Conservation (phyloP, 1,284 basidiomycete genomes). For the Sparassis latifolia region DNA sequence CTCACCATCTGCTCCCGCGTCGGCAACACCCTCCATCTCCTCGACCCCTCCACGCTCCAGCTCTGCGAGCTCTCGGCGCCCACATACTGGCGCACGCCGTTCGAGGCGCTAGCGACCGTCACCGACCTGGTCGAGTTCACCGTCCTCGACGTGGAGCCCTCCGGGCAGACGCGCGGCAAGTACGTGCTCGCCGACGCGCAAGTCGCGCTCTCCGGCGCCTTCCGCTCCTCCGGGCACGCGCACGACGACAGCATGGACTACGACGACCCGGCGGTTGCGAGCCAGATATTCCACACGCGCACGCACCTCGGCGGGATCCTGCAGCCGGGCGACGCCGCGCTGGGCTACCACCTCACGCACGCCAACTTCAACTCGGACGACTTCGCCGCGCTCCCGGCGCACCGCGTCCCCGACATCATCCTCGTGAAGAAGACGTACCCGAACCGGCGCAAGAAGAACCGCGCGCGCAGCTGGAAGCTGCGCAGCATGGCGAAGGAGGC, state of each 20-base stretch:
- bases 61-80: conserved; percentile 74
- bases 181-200: conserved; percentile 91
- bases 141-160: conserved; percentile 89
- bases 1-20: conserved; percentile 87
- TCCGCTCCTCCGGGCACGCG: conserved; percentile 41
- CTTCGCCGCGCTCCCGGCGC: conserved; percentile 71
- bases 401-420: conserved; percentile 85
- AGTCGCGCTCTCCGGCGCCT: conserved; percentile 82
- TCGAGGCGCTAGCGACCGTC: conserved; percentile 77
- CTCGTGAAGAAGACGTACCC: conserved; percentile 97
- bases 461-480: conserved; percentile 83
- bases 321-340: conserved; percentile 90
- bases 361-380: conserved; percentile 92
- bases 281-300: conserved; percentile 90
- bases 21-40: conserved; percentile 85
- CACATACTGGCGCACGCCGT: conserved; percentile 90
- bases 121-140: conserved; percentile 93
- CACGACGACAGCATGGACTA: conserved; percentile 54
- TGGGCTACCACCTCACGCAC: conserved; percentile 87
- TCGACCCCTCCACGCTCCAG: conserved; percentile 87
- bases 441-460: conserved; percentile 87
- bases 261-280: conserved; percentile 46
- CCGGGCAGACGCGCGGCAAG: conserved; percentile 64
- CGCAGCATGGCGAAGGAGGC: conserved; percentile 93
- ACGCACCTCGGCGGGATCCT: conserved; percentile 94